phyloP scores from a whole-genome alignment of 129 eudicot genomes.

The Tagetes erecta region DNA sequence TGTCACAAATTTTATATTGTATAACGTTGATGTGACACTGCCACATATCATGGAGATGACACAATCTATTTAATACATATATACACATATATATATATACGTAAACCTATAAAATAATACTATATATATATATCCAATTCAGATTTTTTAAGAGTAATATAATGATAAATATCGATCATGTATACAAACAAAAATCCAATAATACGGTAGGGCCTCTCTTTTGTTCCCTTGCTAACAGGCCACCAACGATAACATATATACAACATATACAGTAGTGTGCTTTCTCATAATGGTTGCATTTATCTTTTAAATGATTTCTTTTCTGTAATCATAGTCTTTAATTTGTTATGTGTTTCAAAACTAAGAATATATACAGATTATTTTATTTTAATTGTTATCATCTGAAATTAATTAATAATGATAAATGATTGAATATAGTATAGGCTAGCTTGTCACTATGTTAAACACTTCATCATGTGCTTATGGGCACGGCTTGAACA shows the following conservation, averaged over 20 bases:
- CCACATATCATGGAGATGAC: neutral
- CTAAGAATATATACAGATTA: neutral
- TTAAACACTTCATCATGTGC: no score
- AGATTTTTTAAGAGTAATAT: neutral
- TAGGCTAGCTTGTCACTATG: no score
- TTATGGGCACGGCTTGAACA: no score
- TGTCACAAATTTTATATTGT: slow-evolving; percentile 4
- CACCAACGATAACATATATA: neutral
- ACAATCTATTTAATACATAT: neutral
- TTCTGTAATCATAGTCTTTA: neutral
- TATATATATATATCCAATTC: neutral
- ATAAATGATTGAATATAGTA: no score
- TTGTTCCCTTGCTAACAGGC: slow-evolving; percentile 7
- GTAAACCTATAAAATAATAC: neutral
- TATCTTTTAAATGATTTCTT: no score
- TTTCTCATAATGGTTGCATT: slow-evolving; percentile 1
- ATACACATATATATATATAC: neutral
- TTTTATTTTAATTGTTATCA: no score
- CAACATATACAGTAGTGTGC: neutral
- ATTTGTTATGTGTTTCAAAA: neutral
- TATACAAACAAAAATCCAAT: neutral
- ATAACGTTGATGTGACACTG: neutral
- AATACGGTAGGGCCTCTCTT: slow-evolving; percentile 4
- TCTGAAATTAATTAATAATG: no score
- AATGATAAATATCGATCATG: neutral